Evolutionary conservation across 805 yeast genomes (phyloP).

Genomic region (Candida xiaguanensis): DNA sequence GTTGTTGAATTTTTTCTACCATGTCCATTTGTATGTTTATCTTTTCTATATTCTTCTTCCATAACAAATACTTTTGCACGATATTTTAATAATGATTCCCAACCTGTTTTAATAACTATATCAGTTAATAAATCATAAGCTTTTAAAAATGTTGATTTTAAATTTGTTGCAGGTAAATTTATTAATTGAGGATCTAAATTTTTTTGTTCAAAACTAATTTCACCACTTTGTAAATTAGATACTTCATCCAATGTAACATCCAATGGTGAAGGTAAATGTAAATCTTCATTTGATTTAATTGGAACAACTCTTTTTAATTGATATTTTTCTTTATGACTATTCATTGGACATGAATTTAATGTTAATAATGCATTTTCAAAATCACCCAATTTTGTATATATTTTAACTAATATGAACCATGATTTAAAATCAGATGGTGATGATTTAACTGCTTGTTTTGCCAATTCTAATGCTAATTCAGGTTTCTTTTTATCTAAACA

Average conservation of each 20-base stretch:
- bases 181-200: conserved; percentile 58
- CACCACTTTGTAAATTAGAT: conserved; percentile 60
- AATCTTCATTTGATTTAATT: conserved; percentile 43
- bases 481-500: conserved; percentile 48
- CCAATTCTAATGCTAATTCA: conserved; percentile 57
- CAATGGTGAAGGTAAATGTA: conserved; percentile 73
- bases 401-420: conserved; percentile 66
- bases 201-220: conserved; percentile 62
- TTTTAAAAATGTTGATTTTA: conserved; percentile 47
- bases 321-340: conserved; percentile 65
- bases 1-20: conserved; percentile 12
- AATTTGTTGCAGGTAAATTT: conserved; percentile 65
- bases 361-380: conserved; percentile 70
- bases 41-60: conserved; percentile 47
- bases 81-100: conserved; percentile 43
- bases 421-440: conserved; percentile 74
- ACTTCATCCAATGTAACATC: conserved; percentile 73
- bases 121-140: conserved; percentile 45
- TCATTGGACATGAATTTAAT: conserved; percentile 80
- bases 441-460: conserved; percentile 62
- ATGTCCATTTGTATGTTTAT: conserved; percentile 20
- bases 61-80: conserved; percentile 46
- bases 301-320: conserved; percentile 58
- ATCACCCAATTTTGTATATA: conserved; percentile 60
- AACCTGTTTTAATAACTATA: conserved; percentile 42